Evolutionary conservation across 2,329 filamentous ascomycete species (phyloP).

Genomic region (Rutstroemia sydowiana): DNA sequence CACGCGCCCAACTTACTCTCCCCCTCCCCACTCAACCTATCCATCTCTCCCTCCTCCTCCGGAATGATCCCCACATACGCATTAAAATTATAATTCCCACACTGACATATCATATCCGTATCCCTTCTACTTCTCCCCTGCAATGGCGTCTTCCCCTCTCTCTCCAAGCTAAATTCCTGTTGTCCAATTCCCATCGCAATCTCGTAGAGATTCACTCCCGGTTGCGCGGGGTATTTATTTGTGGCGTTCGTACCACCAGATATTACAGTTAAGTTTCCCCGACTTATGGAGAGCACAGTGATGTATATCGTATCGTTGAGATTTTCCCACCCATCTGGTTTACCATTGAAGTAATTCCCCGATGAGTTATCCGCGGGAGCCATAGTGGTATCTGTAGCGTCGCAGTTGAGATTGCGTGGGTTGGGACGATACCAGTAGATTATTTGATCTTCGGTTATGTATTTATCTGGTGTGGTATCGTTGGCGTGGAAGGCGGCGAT

Average conservation of each 20-base stretch:
- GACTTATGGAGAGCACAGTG: background rate
- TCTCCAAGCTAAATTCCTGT: background rate
- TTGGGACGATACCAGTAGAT: slow-evolving; percentile 10
- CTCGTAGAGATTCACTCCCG: background rate
- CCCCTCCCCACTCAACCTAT: too few species aligned
- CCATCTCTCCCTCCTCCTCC: background rate
- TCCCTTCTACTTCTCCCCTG: background rate
- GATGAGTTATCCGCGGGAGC: background rate
- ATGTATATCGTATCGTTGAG: slow-evolving; percentile 3
- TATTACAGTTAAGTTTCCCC: background rate
- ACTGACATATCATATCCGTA: background rate
- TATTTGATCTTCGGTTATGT: background rate
- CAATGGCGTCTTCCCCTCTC: background rate
- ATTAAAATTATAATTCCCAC: slow-evolving; percentile 11
- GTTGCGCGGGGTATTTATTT: background rate
- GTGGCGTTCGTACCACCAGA: background rate
- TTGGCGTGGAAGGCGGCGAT: slow-evolving; percentile 1
- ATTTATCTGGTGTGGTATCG: background rate
- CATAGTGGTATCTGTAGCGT: slow-evolving; percentile 5
- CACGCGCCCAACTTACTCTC: too few species aligned
- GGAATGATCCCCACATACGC: slow-evolving; percentile 8
- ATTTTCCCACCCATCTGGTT: slow-evolving; percentile 5
- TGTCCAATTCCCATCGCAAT: background rate
- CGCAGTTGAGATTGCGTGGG: background rate
- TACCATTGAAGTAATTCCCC: slow-evolving; percentile 1